Base-by-base conservation (phyloP, 2,329 filamentous ascomycete genomes). In the Saccharata proteae region DNA sequence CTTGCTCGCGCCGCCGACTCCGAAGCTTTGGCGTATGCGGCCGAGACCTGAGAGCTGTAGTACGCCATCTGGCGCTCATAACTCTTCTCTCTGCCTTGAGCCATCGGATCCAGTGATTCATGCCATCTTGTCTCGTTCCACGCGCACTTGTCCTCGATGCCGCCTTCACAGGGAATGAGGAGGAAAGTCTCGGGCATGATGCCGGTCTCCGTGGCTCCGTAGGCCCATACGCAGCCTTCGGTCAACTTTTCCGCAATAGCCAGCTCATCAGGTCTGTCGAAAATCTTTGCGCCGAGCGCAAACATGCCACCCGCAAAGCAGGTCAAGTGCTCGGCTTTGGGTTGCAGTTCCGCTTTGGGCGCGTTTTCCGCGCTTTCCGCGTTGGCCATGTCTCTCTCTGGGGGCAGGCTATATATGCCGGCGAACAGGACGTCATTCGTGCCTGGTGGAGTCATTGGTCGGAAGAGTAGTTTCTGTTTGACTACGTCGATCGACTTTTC, bases 241-340 rank as follows among this genome's bases (percentile, higher is more conserved):
- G 73, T 70, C 2, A 80, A 57, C 42, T 69, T 67, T 34, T 61
- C 59, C 2, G 70, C 75, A 12, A 69, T 58, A 3, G 64, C 56
- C 6, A 79, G 49, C 22, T 78, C 69, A 4, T 67, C 59, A 0
- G 61, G 58, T 1, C 57, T 61, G 26, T 61, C 44, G 39, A 80
- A 70, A 16, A 83, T 58, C 37, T 67, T 71, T 2, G 77, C 73
- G 2, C 70, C 75, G 20, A 85, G 64, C 1, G 64, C 78, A 26
- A 80, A 75, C 61, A 79, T 75, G 7, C 77, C 80, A 5, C 79
- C 79, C 3, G 70, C 61, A 46, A 81, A 85, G 52, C 79, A 85
- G 3, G 69, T 67, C 2, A 82, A 59, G 47, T 84, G 80, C 36
- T 77, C 70, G 8, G 60, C 54, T 22, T 61, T 55, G 1, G 49